phyloP scores from a whole-genome alignment of 2,329 filamentous ascomycete species.

The Epichloe sibirici region DNA sequence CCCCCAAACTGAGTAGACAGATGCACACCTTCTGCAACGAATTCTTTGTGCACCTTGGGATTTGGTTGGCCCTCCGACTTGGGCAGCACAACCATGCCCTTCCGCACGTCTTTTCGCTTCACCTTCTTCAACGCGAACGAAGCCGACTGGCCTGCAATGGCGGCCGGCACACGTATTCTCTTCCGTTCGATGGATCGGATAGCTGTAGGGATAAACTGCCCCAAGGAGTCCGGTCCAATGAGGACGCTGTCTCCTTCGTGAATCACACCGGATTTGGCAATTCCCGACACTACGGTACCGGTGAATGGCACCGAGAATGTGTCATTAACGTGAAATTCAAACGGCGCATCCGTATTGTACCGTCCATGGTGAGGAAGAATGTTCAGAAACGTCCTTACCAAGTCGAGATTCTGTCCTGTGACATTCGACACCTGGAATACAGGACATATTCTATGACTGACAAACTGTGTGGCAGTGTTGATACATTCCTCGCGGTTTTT shows the following conservation, averaged over 20 bases:
- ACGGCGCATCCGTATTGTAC: slow-evolving; percentile 76
- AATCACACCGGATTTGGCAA: slow-evolving; percentile 77
- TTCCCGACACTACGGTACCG: slow-evolving; percentile 88
- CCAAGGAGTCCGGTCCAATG: slow-evolving; percentile 80
- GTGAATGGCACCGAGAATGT: slow-evolving; percentile 97
- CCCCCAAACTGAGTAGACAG: neutral
- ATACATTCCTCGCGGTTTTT: slow-evolving; percentile 84
- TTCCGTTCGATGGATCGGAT: slow-evolving; percentile 93
- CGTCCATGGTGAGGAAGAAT: slow-evolving; percentile 90
- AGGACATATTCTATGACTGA: slow-evolving; percentile 88
- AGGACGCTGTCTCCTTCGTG: slow-evolving; percentile 85
- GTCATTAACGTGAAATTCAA: slow-evolving; percentile 94
- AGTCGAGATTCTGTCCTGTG: slow-evolving; percentile 78
- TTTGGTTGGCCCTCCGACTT: slow-evolving; percentile 60
- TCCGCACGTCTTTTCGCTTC: slow-evolving; percentile 81
- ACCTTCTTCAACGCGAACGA: slow-evolving; percentile 85
- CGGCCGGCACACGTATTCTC: slow-evolving; percentile 75
- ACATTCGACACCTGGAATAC: slow-evolving; percentile 98
- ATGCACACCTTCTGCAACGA: slow-evolving; percentile 58
- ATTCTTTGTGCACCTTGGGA: slow-evolving; percentile 63
- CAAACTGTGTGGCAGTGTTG: slow-evolving; percentile 90
- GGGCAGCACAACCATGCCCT: slow-evolving; percentile 93
- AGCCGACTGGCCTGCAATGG: slow-evolving; percentile 82
- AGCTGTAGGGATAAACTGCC: slow-evolving; percentile 76
- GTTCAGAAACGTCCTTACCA: slow-evolving; percentile 87